Evolutionary conservation across 768 basidiomycete genomes (phyloP), one percentile per base, ranked within the genome.

Genomic region (Dacryopinax spathularia): DNA sequence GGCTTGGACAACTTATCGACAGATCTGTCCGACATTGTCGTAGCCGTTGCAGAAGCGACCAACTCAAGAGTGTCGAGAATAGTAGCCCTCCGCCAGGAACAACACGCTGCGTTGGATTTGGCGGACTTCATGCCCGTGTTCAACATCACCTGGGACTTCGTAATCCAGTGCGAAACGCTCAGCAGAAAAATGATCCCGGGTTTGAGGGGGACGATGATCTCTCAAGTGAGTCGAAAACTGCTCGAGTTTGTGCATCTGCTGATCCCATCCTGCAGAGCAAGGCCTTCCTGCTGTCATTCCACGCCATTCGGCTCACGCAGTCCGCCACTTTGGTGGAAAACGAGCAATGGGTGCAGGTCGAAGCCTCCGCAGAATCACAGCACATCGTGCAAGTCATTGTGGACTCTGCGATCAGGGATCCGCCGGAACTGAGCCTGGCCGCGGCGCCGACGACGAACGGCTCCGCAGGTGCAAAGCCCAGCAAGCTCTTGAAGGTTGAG

Each of bases 281-380:
- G 75, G 75, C 82, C 10, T 99, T 94, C 77, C 77, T 99, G 29
- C 84, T 88, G 69, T 74, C 78, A 0, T 97, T 94, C 75, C 96
- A 99, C 71, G 86, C 92, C 68, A 74, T 80, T 12, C 81, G 88
- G 60, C 81, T 98, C 43, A 82, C 85, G 1, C 81, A 80, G 63
- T 88, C 87, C 1, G 94, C 95, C 29, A 91, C 88, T 72, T 76
- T 91, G 29, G 95, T 99, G 7, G 93, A 98, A 73, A 92, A 97
- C 68, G 96, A 99, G 71, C 88, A 87, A 65, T 98, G 96, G 96
- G 84, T 79, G 64, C 88, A 88, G 16, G 79, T 83, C 15, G 90
- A 96, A 63, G 84, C 95, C 15, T 76, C 85, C 0, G 70, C 77
- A 2, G 66, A 76, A 2, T 74, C 89, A 29, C 95, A 98, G 74